These are phyloP conservation scores for Crithidia bombi DNA, from an alignment of 208 protist species.

Conservation along the genomic window DNA sequence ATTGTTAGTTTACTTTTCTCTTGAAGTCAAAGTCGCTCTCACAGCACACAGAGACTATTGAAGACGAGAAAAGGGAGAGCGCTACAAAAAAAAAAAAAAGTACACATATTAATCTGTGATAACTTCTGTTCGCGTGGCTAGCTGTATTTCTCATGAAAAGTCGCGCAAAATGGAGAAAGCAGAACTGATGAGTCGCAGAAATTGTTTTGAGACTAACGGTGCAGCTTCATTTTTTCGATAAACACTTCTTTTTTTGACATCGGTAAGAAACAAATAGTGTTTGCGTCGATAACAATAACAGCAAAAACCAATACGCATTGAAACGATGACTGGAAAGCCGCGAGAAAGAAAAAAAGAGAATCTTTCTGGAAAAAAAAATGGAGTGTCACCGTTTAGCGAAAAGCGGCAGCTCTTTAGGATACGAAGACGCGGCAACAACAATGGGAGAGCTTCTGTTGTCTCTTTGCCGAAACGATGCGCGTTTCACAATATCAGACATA, in stretches of 20 bases:
- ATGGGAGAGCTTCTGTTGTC: neutral
- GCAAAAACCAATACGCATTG: neutral
- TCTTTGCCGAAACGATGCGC: conserved; percentile 30
- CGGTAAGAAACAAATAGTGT: neutral
- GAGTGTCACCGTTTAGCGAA: conserved; percentile 18
- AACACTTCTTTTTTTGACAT: too few species aligned
- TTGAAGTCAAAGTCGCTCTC: too few species aligned
- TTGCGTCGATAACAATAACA: neutral
- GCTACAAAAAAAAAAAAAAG: conserved; percentile 4
- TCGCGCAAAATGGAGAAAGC: conserved; percentile 10
- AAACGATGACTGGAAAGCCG: conserved; percentile 5
- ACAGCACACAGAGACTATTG: too few species aligned
- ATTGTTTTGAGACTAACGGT: too few species aligned
- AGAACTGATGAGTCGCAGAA: neutral
- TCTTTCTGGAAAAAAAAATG: conserved; percentile 7
- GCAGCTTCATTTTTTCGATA: too few species aligned
- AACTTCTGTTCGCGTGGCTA: neutral
- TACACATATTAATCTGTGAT: conserved; percentile 18
- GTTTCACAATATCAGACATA: conserved; percentile 77
- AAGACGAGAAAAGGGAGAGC: neutral
- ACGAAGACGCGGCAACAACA: conserved; percentile 24
- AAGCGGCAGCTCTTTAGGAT: conserved; percentile 29
- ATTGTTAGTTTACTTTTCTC: too few species aligned
- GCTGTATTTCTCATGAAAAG: conserved; percentile 5
- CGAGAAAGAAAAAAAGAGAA: conserved; percentile 26